Percentiles rank a stretch among this genome's conserved stretches.
Conservation (phyloP, 1,139 yeast genomes). For the Hemisphaericaspora lyxosophila region DNA sequence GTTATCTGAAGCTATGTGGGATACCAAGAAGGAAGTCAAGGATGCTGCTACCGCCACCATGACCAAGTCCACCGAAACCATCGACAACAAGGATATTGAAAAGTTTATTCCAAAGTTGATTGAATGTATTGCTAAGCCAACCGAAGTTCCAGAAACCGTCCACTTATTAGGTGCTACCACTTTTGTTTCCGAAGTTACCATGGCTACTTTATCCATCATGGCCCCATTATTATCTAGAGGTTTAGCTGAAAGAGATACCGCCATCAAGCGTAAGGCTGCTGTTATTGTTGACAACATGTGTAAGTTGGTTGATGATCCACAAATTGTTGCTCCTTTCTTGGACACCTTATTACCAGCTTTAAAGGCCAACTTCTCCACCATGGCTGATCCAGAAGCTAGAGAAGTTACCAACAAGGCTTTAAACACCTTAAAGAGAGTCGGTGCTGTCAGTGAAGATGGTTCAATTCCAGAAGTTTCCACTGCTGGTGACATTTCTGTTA, state of each 20-base stretch:
- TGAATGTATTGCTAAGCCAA: slow-evolving; percentile 94
- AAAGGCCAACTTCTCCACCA: slow-evolving; percentile 88
- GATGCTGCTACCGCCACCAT: slow-evolving; percentile 93
- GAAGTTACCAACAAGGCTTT: slow-evolving; percentile 96
- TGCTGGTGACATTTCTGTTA: slow-evolving; percentile 93
- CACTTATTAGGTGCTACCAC: slow-evolving; percentile 99
- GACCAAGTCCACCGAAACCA: slow-evolving; percentile 95
- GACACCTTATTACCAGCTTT: slow-evolving; percentile 92
- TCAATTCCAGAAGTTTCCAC: slow-evolving; percentile 93
- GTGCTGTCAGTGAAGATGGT: slow-evolving; percentile 90
- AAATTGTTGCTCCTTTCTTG: slow-evolving; percentile 99
- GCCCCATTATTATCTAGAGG: slow-evolving; percentile 98
- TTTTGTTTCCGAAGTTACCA: slow-evolving; percentile 98
- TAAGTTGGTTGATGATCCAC: slow-evolving; percentile 99
- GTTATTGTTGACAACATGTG: slow-evolving; percentile 99
- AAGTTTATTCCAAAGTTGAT: slow-evolving; percentile 98
- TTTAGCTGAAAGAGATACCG: slow-evolving; percentile 98
- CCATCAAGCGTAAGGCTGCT: slow-evolving; percentile 99
- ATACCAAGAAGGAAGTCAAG: slow-evolving; percentile 97
- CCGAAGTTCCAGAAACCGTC: slow-evolving; percentile 97
- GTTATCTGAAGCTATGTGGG: slow-evolving; percentile 99
- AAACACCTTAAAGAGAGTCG: slow-evolving; percentile 97
- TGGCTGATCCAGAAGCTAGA: slow-evolving; percentile 99
- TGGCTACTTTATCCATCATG: slow-evolving; percentile 99
- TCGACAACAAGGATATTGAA: slow-evolving; percentile 99